Percentiles rank a stretch among this genome's conserved stretches.
Evolutionary conservation across 2,329 filamentous ascomycete genomes (phyloP).

Genomic region (Sarocladium strictum): DNA sequence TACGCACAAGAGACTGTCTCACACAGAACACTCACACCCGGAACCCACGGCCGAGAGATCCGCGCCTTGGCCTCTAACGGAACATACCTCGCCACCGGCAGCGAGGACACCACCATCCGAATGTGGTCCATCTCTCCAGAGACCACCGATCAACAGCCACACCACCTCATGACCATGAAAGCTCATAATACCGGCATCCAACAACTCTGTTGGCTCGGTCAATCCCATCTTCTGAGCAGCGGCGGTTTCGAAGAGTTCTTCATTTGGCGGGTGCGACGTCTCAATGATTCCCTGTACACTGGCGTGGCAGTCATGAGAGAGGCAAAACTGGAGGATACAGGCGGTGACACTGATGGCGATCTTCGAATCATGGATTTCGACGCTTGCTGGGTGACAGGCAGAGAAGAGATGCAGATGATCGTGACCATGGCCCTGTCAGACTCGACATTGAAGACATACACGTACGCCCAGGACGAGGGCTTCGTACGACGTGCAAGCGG

Average conservation of each 20-base stretch:
- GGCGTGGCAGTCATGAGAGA: conserved; percentile 53
- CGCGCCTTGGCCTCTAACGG: conserved; percentile 38
- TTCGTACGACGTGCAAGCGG: conserved; percentile 49
- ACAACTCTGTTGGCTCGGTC: conserved; percentile 65
- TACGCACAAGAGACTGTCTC: conserved; percentile 33
- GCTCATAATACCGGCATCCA: conserved; percentile 82
- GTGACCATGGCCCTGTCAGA: conserved; percentile 78
- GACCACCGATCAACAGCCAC: neutral
- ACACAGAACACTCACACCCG: conserved; percentile 48
- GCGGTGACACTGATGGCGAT: conserved; percentile 47
- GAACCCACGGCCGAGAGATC: conserved; percentile 84
- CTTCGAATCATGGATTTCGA: conserved; percentile 80
- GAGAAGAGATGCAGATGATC: conserved; percentile 33
- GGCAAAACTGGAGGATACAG: conserved; percentile 43
- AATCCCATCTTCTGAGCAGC: conserved; percentile 73
- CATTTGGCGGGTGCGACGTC: conserved; percentile 62
- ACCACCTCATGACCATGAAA: conserved; percentile 60
- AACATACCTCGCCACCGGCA: conserved; percentile 56
- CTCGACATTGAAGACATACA: conserved; percentile 63
- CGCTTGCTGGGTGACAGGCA: conserved; percentile 27
- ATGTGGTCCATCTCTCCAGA: conserved; percentile 48
- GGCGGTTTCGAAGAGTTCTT: conserved; percentile 86
- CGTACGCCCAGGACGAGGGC: conserved; percentile 33
- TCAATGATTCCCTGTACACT: conserved; percentile 41
- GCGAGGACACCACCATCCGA: conserved; percentile 68